Base-by-base conservation (phyloP, 805 yeast species). In the Pichia thaimueangensis region DNA sequence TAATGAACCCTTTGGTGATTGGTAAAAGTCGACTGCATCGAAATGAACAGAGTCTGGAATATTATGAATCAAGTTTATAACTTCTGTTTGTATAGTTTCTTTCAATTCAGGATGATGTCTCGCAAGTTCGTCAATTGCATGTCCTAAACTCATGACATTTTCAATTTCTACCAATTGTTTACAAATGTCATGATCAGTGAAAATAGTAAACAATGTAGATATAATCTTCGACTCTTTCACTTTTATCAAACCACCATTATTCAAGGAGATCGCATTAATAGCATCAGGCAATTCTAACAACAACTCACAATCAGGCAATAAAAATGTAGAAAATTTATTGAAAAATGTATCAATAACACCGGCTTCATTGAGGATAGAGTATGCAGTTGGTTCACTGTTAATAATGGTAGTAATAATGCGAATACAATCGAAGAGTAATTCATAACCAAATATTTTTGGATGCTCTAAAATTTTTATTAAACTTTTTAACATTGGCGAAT, bases 311-410 rank as follows among this genome's bases (percentile, higher is more conserved):
- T 80, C 52, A 5, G 81, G 81, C 11, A 76, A 67, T 45, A 86
- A 65, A 19, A 83, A 71, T 0, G 57, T 54, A 12, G 69, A 70
- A 54, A 82, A 81, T 37, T 79, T 70, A 10, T 71, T 70, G 38
- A 88, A 59, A 29, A 88, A 70, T 2, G 76, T 65, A 36, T 82
- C 82, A 29, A 89, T 76, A 1, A 85, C 76, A 0, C 77, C 75
- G 0, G 94, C 82, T 58, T 89, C 97, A 31, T 76, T 80, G 50
- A 89, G 68, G 32, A 89, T 80, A 2, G 83, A 72, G 54, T 73
- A 89, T 4, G 95, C 86, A 0, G 96, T 87, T 8, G 97, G 96
- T 54, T 91, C 97, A 50, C 82, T 84, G 57, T 89, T 91, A 23
- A 89, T 78, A 45, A 87, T 85, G 11, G 73, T 73, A 31, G 82